These are phyloP conservation scores for Metschnikowia sp. DNA, from an alignment of 805 yeast genomes.

Conservation along the genomic window DNA sequence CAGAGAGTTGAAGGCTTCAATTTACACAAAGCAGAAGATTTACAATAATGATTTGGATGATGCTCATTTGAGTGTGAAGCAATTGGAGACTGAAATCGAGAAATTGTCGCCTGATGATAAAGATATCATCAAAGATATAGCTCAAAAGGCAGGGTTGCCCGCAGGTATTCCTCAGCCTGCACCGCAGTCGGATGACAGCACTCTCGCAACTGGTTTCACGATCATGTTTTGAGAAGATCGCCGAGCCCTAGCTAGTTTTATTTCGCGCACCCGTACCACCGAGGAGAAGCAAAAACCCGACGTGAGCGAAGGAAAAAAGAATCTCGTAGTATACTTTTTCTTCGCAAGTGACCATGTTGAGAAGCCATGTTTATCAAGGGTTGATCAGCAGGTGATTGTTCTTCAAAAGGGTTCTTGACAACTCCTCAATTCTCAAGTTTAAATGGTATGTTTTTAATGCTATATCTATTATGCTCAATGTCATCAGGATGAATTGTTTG, in stretches of 20 bases:
- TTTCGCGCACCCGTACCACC: slow-evolving; percentile 13
- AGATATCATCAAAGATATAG: slow-evolving; percentile 13
- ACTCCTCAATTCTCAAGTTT: not conserved
- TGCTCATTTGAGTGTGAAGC: slow-evolving; percentile 33
- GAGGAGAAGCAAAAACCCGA: slow-evolving; percentile 3
- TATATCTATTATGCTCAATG: slow-evolving; percentile 1
- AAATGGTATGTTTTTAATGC: slow-evolving; percentile 2
- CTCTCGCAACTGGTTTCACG: slow-evolving; percentile 15
- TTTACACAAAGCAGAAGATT: slow-evolving; percentile 52
- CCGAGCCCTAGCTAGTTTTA: slow-evolving; percentile 6
- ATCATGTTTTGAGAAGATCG: slow-evolving; percentile 10
- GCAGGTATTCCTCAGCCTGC: slow-evolving; percentile 5
- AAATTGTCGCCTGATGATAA: slow-evolving; percentile 13
- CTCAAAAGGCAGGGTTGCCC: slow-evolving; percentile 11
- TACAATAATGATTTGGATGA: slow-evolving; percentile 54
- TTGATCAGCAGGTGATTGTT: not conserved
- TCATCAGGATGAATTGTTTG: slow-evolving; percentile 35
- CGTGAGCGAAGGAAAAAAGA: slow-evolving; percentile 2
- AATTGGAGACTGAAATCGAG: slow-evolving; percentile 29
- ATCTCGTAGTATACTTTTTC: not conserved
- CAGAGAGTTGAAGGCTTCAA: slow-evolving; percentile 57
- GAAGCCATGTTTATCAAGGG: no score
- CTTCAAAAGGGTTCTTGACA: not conserved
- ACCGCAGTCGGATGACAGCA: slow-evolving; percentile 13
- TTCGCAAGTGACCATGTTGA: not conserved